Base-by-base conservation (phyloP, 225 moss, liverwort and hornwort species). In the Rhytidiadelphus loreus region DNA sequence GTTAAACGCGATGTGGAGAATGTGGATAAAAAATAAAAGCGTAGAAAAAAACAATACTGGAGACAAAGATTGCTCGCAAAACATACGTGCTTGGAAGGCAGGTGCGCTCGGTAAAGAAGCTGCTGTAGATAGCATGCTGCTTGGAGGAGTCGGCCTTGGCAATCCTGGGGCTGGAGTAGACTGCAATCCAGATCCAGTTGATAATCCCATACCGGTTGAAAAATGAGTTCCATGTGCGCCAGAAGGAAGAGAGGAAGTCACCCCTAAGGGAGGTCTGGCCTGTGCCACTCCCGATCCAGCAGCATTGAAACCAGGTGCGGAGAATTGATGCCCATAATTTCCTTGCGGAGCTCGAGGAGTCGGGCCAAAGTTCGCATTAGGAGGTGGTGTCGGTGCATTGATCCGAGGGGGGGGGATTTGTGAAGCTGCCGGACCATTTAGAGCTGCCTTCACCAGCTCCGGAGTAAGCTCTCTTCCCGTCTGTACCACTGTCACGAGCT, bases 401-500 rank as follows among this genome's bases (percentile, higher is more conserved):
- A 99, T 99, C 48, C 95, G 93, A 29, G 99, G 99, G 90, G 97
- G 95, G 66, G 99, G 99, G 30, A 99, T 99, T 87, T 95, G 95
- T 80, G 99, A 93, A 89, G 99, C 96, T 87, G 95, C 96, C 56
- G 99, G 99, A 46, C 97, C 97, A 75, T 95, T 92, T 85, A 99
- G 91, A 80, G 99, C 99, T 86, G 97, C 96, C 87, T 94, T 93
- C 50, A 99, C 97, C 50, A 99, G 93, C 87, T 99, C 99, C 56
- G 96, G 95, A 65, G 96, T 96, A 39, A 99, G 97, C 14, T 99
- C 99, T 89, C 95, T 96, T 56, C 99, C 99, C 35, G 93, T 91
- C 93, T 99, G 99, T 66, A 95, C 97, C 44, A 99, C 97, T 68
- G 99, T 99, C 88, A 99, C 99, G 44, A 99, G 96, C 90, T 97